phyloP scores from a whole-genome alignment of 305 asterid species.

The Rubia balearica region DNA sequence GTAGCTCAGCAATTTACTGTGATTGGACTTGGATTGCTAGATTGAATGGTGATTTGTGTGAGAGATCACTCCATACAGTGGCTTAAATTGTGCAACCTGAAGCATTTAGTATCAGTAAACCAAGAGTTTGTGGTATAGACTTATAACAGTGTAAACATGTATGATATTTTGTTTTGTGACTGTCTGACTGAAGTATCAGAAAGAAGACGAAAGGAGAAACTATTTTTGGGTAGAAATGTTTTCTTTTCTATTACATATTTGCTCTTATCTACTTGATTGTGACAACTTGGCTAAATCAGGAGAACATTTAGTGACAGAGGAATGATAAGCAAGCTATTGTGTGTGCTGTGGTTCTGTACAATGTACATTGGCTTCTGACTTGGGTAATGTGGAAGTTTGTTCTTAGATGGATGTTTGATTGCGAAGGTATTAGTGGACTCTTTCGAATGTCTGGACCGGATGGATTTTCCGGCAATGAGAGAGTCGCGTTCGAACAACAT shows the following conservation, averaged over 20 bases:
- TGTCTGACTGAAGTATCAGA: not conserved
- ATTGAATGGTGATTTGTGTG: not conserved
- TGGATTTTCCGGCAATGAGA: too few species aligned
- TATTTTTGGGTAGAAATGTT: too few species aligned
- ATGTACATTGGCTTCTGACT: not conserved
- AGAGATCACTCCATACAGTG: not conserved
- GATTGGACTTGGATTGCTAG: not conserved
- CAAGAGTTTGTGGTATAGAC: too few species aligned
- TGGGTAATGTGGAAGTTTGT: not conserved
- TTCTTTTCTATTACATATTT: not conserved
- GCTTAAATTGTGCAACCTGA: not conserved
- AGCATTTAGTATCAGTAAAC: not conserved
- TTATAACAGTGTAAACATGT: not conserved
- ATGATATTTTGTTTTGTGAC: not conserved
- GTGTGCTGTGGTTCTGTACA: not conserved
- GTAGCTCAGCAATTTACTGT: not conserved
- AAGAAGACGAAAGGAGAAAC: not conserved
- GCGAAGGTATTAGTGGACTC: not conserved
- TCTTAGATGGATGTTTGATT: too few species aligned
- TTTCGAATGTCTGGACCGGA: not conserved
- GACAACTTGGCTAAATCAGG: not conserved
- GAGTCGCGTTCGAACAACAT: too few species aligned
- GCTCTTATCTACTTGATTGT: not conserved
- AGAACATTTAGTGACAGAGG: not conserved
- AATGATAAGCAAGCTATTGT: not conserved